Percentiles rank a stretch among this genome's conserved stretches.
These are phyloP conservation scores for Ceratobasidium sp. DNA, from an alignment of 1,284 basidiomycete genomes.

Conservation along the genomic window DNA sequence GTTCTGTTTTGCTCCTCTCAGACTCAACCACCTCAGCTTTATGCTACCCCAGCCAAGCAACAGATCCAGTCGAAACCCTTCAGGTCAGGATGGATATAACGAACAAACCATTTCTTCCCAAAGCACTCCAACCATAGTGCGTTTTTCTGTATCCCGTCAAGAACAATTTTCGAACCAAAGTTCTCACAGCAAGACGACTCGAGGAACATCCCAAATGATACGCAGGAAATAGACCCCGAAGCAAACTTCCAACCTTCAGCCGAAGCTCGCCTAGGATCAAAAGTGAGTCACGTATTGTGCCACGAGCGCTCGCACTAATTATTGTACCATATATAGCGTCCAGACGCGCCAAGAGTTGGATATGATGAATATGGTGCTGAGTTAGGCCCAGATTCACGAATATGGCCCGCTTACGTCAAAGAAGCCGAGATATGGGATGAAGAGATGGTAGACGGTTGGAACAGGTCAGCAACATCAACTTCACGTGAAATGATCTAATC, in stretches of 20 bases:
- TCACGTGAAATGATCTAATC: not conserved
- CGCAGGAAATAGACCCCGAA: constrained; percentile 22
- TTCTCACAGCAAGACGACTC: not conserved
- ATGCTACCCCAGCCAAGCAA: constrained; percentile 29
- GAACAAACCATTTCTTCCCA: not conserved
- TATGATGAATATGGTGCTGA: constrained; percentile 37
- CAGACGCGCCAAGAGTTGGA: constrained; percentile 24
- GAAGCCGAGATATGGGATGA: constrained; percentile 41
- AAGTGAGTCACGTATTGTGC: constrained; percentile 4
- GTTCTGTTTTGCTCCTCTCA: not conserved
- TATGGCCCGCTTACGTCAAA: constrained; percentile 39
- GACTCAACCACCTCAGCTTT: not conserved
- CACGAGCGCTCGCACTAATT: not conserved
- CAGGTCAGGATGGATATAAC: not conserved
- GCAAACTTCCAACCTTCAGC: constrained; percentile 8
- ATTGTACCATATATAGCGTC: not conserved
- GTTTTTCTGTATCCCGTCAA: not conserved
- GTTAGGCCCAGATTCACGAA: constrained; percentile 26
- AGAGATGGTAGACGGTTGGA: constrained; percentile 43
- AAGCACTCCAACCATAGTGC: not conserved
- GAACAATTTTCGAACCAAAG: no score
- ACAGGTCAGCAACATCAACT: not conserved
- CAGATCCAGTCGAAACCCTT: not conserved
- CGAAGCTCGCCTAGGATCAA: constrained; percentile 10
- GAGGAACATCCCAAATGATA: not conserved